A percentile compares a stretch with the other conserved stretches of the same genome.
Evolutionary conservation across 805 yeast genomes (phyloP).

Genomic region (Aciculoconidium aculeatum): DNA sequence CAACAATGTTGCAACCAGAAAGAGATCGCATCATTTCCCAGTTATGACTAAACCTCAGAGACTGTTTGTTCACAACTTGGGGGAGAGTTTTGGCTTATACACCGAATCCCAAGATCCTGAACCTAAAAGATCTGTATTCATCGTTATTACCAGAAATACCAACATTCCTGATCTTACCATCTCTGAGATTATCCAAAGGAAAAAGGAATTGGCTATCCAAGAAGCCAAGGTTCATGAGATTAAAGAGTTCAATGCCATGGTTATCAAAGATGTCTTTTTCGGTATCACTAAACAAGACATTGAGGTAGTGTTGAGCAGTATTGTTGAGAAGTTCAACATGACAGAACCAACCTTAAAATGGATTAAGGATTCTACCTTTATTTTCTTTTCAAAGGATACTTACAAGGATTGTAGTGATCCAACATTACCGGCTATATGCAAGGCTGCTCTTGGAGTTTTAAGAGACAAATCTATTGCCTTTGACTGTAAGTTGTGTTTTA

Average conservation of each 20-base stretch:
- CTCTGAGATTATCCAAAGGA: constrained; percentile 32
- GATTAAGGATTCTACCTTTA: constrained; percentile 37
- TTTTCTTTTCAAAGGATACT: constrained; percentile 32
- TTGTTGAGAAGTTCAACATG: constrained; percentile 18
- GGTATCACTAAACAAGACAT: constrained; percentile 48
- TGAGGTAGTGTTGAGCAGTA: constrained; percentile 21
- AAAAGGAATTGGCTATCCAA: constrained; percentile 14
- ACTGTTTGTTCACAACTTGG: constrained; percentile 62
- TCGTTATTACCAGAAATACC: constrained; percentile 34
- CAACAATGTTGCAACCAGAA: constrained; percentile 12
- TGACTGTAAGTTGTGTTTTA: constrained; percentile 40
- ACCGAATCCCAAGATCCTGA: constrained; percentile 78
- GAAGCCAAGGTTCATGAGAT: constrained; percentile 17
- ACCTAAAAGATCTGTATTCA: constrained; percentile 67
- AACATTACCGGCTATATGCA: constrained; percentile 37
- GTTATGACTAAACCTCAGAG: constrained; percentile 72
- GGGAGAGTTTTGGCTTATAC: constrained; percentile 51
- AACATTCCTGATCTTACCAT: constrained; percentile 41
- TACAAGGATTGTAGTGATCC: constrained; percentile 27
- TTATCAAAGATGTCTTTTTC: constrained; percentile 46
- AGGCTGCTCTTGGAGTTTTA: constrained; percentile 26
- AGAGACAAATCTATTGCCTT: constrained; percentile 42
- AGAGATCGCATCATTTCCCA: constrained; percentile 52
- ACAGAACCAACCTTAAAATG: constrained; percentile 30
- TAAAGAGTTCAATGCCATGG: constrained; percentile 44